Conservation (phyloP, 495 filamentous ascomycete genomes). For the Penicillium roqueforti region DNA sequence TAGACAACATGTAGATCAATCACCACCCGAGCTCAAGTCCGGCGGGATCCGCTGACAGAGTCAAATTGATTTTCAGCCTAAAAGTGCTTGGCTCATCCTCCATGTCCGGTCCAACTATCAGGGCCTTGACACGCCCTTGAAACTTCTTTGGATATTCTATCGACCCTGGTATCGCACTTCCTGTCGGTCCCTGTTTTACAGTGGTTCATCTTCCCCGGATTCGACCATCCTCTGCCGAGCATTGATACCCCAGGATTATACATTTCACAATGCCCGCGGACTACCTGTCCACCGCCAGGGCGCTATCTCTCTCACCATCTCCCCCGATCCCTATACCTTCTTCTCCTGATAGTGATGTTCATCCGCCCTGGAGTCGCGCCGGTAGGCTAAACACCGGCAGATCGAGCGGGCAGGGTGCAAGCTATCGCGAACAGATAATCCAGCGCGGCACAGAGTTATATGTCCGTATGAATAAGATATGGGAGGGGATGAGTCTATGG, state of each 20-base stretch:
- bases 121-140: conserved; percentile 17
- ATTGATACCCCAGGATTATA: conserved; percentile 5
- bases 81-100: conserved; percentile 4
- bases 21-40: conserved; percentile 7
- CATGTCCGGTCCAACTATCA: conserved; percentile 4
- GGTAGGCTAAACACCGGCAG: conserved; percentile 33
- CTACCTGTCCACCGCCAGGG: conserved; percentile 60
- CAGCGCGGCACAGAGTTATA: conserved; percentile 32
- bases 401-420: conserved; percentile 22
- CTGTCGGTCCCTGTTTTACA: conserved; percentile 10
- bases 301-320: conserved; percentile 58
- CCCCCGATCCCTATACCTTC: conserved; percentile 37
- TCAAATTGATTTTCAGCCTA: conserved; percentile 4
- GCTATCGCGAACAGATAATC: conserved; percentile 44
- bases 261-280: conserved; percentile 48
- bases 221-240: conserved; percentile 4
- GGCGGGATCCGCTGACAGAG: conserved; percentile 7
- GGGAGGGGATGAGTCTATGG: conserved; percentile 52
- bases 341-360: conserved; percentile 33
- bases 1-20: conserved; percentile 4
- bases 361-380: conserved; percentile 40
- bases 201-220: background rate
- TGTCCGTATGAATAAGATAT: conserved; percentile 32
- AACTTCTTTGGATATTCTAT: background rate
- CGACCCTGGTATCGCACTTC: background rate